Evolutionary conservation across 1,139 yeast genomes (phyloP), one percentile per base, ranked within the genome.

Genomic region (Kazachstania sp.): DNA sequence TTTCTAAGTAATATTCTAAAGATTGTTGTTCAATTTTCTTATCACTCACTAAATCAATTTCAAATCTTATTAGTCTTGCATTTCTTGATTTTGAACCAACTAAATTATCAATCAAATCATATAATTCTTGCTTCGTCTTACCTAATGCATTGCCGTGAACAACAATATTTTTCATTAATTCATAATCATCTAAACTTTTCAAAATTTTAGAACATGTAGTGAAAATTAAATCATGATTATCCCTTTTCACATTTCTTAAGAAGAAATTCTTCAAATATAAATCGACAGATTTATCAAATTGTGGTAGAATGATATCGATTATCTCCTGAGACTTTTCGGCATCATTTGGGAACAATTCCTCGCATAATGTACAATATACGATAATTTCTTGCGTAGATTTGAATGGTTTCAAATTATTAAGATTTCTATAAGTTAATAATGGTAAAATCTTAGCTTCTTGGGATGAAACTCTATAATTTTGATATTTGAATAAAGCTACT

Each of bases 231-330:
- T 51, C 44, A 23, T 50, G 41, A 23, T 57, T 49, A 4, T 54
- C 39, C 9, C 38, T 44, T 3, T 40, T 34, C 20, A 57, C 48
- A 45, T 61, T 57, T 38, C 48, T 55, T 29, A 65, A 18, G 37
- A 65, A 45, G 31, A 60, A 58, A 45, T 63, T 62, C 45, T 65
- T 65, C 48, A 62, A 48, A 36, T 60, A 60, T 28, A 65, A 47
- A 46, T 64, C 63, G 9, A 63, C 59, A 19, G 60, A 54, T 3
- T 47, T 50, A 16, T 54, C 46, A 41, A 64, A 51, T 16, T 48
- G 52, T 3, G 58, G 60, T 15, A 56, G 35, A 15, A 63, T 54
- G 18, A 47, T 52, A 3, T 53, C 49, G 11, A 60, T 53, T 30
- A 64, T 57, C 36, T 57, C 62, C 3, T 47, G 41, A 1, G 59